These are phyloP conservation scores for Turritis glabra DNA, from an alignment of 345 rosid genomes.

Conservation along the genomic window DNA sequence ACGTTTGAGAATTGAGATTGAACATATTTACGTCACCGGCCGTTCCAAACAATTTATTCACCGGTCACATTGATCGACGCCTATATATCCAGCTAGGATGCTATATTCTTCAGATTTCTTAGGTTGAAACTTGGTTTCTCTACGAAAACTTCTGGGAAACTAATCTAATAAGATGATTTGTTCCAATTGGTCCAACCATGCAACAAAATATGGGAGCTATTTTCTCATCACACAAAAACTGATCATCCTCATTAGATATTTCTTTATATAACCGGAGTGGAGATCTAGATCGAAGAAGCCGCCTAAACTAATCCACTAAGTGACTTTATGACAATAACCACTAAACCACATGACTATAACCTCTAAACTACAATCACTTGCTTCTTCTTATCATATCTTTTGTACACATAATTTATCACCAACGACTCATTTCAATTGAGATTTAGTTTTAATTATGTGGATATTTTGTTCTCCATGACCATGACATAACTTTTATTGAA, in stretches of 20 bases:
- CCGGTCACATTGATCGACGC: no score
- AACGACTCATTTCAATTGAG: neutral
- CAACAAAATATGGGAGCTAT: neutral
- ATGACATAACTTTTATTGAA: neutral
- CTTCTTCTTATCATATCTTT: neutral
- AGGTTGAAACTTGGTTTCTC: conserved; percentile 11
- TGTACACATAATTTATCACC: neutral
- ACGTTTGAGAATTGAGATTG: neutral
- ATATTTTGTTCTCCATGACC: conserved; percentile 20
- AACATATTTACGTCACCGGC: neutral
- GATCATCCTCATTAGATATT: neutral
- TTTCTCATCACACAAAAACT: neutral
- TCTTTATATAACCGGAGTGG: neutral
- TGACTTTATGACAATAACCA: neutral
- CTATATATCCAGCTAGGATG: no score
- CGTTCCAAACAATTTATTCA: neutral
- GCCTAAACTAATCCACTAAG: neutral
- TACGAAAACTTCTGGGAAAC: neutral
- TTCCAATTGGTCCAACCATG: neutral
- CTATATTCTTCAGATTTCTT: neutral
- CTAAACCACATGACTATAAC: conserved; percentile 2
- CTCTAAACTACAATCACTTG: neutral
- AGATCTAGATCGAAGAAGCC: neutral
- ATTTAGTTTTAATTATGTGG: neutral
- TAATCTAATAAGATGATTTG: neutral